Evolutionary conservation across 495 filamentous ascomycete genomes (phyloP), one percentile per base, ranked within the genome.

Genomic region (Penicillium maclennaniae): DNA sequence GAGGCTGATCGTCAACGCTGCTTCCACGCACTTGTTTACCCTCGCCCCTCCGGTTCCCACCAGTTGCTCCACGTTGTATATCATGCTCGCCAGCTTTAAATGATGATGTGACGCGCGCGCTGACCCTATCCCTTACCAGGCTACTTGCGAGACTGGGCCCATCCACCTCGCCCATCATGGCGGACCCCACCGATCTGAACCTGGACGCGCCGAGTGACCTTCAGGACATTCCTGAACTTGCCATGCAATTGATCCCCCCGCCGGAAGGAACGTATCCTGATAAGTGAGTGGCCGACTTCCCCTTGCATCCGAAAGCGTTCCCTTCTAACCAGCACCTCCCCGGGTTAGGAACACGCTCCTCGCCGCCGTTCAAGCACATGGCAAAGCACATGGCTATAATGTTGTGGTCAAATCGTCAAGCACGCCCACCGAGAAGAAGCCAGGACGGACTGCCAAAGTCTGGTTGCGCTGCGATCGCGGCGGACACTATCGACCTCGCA

Each of bases 381-480:
- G 67, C n/a, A 76, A 75, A 53, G 52, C 67, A 15, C 72, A 76
- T 56, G 73, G 73, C 14, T 78, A 78, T 55, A 74, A 75, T 59
- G 69, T 78, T 31, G 74, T 76, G 5, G 70, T 78, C 45, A 78
- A 78, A 41, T 75, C 74, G 16, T 78, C 74, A 19, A 76, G 73
- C 49, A 74, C 66, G 0, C 73, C 74, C 2, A 76, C 70, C 8
- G 72, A 76, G 48, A 75, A 78, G 60, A 78, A 78, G 42, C 73
- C 74, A 1, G 72, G 73, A 26, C 72, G 74, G 5, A 75, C 72
- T 0, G 71, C 72, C 26, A 78, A 78, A 43, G 65, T 78, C 4
- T 78, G 74, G 74, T 55, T 78, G 43, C 71, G 74, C 17, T 78
- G 74, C 61, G 74, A 78, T 59, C 73, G 74, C n/a, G 74, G 74